Evolutionary conservation across 805 yeast species (phyloP), one percentile per base, ranked within the genome.

Genomic region (Ogataea trehaloabstinens): DNA sequence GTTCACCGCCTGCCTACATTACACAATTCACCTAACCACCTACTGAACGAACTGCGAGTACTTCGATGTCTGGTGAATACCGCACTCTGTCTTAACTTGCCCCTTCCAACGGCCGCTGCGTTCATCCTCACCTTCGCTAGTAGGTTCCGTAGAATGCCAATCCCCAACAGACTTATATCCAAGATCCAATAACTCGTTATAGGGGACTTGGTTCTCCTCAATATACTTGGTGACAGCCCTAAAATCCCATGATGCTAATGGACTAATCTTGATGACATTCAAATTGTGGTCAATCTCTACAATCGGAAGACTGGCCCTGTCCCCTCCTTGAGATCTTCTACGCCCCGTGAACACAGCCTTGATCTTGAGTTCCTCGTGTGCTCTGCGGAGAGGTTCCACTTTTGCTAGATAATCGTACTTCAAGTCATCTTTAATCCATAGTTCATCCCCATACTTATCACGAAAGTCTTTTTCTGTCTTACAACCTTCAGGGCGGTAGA

Each of bases 31-130:
- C n/a, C n/a, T n/a, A n/a, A n/a, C n/a, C n/a, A n/a, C n/a, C n/a
- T n/a, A n/a, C 29, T 40, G 36, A 41, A 82, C 57, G 51, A 64
- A 84, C 54, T 85, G 71, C 0, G 85, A 78, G 58, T 85, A 91
- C 46, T 85, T 76, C 19, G 82, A 74, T 1, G 90, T 77, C 52
- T 82, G 85, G 56, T 91, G 98, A 38, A 91, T 89, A 3, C 98
- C 98, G 65, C 98, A 91, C 60, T 91, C 98, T 0, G 96, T 88
- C 68, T 91, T 91, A 8, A 79, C 73, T 58, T 83, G 76, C 2
- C 96, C 97, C 68, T 85, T 83, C 98, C 98, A 91, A 55, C 98
- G 76, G 1, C 98, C 98, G n/a, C 93, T 79, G 48, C 98, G 76
- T 61, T 91, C 98, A 56, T 91, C 97, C 58, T 88, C 97, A 7